A percentile compares a stretch with the other conserved stretches of the same genome.
These are phyloP conservation scores for Candolleomyces aberdarensis DNA, from an alignment of 768 basidiomycete species.

Conservation along the genomic window DNA sequence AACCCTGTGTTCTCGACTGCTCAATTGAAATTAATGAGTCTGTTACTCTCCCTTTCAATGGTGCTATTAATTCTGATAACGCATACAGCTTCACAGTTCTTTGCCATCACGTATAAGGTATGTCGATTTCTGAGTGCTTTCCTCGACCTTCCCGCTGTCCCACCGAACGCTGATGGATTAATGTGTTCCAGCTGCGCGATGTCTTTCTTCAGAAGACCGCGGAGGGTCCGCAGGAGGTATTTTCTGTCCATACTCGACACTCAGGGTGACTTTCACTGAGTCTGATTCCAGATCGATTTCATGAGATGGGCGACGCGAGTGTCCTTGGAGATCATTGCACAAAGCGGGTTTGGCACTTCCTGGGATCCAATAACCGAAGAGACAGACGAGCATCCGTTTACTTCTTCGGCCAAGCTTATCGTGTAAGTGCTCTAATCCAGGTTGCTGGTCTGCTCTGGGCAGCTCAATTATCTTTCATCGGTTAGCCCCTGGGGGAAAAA, in stretches of 20 bases:
- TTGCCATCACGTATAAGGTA: neutral
- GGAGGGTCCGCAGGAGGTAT: neutral
- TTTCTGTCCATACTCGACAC: neutral
- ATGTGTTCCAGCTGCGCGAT: neutral
- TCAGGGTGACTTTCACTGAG: neutral
- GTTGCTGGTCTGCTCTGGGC: neutral
- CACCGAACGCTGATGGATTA: too few relatives aligned
- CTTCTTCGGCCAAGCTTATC: constrained; percentile 25
- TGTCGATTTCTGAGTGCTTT: too few relatives aligned
- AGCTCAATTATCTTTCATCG: neutral
- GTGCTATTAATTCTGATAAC: constrained; percentile 11
- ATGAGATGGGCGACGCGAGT: constrained; percentile 23
- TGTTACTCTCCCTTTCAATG: neutral
- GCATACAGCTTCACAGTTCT: constrained; percentile 6
- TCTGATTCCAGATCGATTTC: constrained; percentile 1
- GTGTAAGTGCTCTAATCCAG: constrained; percentile 17
- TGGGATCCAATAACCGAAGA: constrained; percentile 26
- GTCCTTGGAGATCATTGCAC: constrained; percentile 26
- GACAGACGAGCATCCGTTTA: constrained; percentile 25
- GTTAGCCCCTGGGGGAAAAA: neutral
- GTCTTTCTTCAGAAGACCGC: neutral
- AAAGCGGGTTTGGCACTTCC: constrained; percentile 26
- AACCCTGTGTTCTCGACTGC: constrained; percentile 36
- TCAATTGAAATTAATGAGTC: constrained; percentile 34
- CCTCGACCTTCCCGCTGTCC: too few relatives aligned